phyloP scores from a whole-genome alignment of 148 eudicot genomes.

The Silene latifolia region DNA sequence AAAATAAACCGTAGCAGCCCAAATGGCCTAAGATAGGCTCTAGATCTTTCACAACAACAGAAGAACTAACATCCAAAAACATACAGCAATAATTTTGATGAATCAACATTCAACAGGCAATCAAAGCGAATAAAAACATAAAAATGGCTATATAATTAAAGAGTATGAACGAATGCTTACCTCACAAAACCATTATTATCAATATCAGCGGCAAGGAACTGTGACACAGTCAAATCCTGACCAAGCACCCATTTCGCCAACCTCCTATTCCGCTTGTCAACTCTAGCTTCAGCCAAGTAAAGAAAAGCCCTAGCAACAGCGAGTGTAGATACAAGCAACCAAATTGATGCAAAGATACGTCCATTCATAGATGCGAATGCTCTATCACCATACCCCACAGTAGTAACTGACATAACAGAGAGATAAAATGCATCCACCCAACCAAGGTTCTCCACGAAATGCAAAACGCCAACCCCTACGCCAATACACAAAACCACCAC shows the following conservation, averaged over 20 bases:
- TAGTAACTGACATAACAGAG: constrained; percentile 94
- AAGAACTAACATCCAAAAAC: neutral
- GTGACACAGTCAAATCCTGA: constrained; percentile 80
- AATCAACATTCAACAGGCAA: neutral
- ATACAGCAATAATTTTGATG: neutral
- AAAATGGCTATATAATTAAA: neutral
- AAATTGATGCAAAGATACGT: constrained; percentile 80
- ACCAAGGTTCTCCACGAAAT: constrained; percentile 63
- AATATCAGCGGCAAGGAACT: constrained; percentile 93
- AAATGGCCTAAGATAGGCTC: no score
- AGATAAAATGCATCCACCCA: constrained; percentile 90
- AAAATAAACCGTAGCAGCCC: neutral
- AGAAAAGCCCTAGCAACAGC: constrained; percentile 98
- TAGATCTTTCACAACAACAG: no score
- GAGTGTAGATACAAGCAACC: constrained; percentile 94
- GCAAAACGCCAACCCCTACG: constrained; percentile 67
- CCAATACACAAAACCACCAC: constrained; percentile 93
- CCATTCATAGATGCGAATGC: constrained; percentile 74
- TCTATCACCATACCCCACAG: constrained; percentile 93
- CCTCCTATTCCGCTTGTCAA: constrained; percentile 79
- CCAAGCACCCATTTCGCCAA: constrained; percentile 91
- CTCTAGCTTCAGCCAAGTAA: constrained; percentile 92
- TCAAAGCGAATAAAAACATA: neutral
- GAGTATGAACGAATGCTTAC: constrained; percentile 32
- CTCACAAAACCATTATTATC: constrained; percentile 89